These are phyloP conservation scores for Trichoderma sp. DNA, from an alignment of 2,329 filamentous ascomycete species.

Conservation along the genomic window DNA sequence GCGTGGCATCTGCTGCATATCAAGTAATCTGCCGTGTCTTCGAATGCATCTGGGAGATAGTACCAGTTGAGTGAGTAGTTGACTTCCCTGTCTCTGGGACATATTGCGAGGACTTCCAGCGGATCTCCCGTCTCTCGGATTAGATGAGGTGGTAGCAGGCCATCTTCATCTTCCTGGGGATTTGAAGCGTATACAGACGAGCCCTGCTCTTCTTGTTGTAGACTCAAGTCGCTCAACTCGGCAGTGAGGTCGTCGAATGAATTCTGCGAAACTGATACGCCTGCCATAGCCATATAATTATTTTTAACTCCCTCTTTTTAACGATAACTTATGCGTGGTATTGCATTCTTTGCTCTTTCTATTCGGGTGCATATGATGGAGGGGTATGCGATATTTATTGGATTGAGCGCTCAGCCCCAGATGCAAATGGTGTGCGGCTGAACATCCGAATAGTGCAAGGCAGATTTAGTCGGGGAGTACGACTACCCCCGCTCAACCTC, in stretches of 20 bases:
- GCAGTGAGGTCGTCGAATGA: slow-evolving; percentile 5
- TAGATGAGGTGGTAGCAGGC: not conserved
- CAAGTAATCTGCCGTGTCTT: slow-evolving; percentile 31
- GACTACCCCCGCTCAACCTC: not conserved
- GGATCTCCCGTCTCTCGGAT: slow-evolving; percentile 27
- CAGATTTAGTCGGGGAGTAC: not conserved
- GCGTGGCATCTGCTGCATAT: slow-evolving; percentile 47
- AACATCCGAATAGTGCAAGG: slow-evolving; percentile 5
- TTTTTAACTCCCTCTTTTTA: not conserved
- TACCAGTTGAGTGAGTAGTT: slow-evolving; percentile 39
- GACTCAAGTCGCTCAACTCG: not conserved
- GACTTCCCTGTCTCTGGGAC: slow-evolving; percentile 32
- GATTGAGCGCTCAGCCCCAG: slow-evolving; percentile 1
- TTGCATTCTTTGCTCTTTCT: not conserved
- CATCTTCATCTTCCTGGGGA: not conserved
- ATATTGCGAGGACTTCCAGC: slow-evolving; percentile 32
- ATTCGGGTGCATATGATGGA: not conserved
- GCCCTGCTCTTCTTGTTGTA: not conserved
- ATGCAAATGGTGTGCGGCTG: not conserved
- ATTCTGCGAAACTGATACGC: not conserved
- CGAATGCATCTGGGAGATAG: slow-evolving; percentile 30
- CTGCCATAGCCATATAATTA: not conserved
- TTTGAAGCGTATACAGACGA: not conserved
- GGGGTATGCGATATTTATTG: slow-evolving; percentile 4
- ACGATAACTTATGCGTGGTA: not conserved